Evolutionary conservation across 1,139 yeast genomes (phyloP), one percentile per base, ranked within the genome.

Genomic region (Pichia sp.): DNA sequence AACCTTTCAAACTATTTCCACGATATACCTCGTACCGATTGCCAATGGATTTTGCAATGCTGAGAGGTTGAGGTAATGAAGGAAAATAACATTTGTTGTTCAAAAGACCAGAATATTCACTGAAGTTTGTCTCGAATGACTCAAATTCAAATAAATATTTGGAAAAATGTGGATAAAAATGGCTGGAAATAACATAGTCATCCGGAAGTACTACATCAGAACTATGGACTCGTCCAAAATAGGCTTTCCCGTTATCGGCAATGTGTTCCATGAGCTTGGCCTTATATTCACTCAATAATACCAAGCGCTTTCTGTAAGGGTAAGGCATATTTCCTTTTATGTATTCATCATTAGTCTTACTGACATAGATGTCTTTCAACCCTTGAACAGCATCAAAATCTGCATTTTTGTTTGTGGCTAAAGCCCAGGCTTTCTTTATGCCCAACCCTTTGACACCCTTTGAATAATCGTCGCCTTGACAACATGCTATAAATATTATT

Each of bases 391-490:
- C 62, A 51, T 65, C 66, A 13, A 56, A 46, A 4, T 45, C 47
- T 4, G 44, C 47, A 4, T 34, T 15, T 10, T 23, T 50, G 23
- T 52, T 52, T 5, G 49, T 55, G 45, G 75, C 74, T 11, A 78
- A 51, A 29, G 68, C 63, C 15, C 70, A 60, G 1, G 84, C 75
- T 55, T 78, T 72, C 10, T 71, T 72, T 4, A 75, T 73, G 0
- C 90, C 90, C 5, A 84, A 66, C 1, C 74, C 72, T n/a, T 68
- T 65, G 0, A 78, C 71, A 1, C 85, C 85, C 7, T 65, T 66
- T 44, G 82, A 77, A 61, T 82, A 84, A 64, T 85, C 90, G 6
- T 84, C 87, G 1, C 90, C 89, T 45, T 79, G 65, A 16, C 84
- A 61, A 1, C 81, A 71, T 0, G 85, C 82, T 50, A 80, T 70